Evolutionary conservation across 371 early-diverging fungal species (phyloP), one percentile per base, ranked within the genome.

Genomic region (Rhizopus stolonifer): DNA sequence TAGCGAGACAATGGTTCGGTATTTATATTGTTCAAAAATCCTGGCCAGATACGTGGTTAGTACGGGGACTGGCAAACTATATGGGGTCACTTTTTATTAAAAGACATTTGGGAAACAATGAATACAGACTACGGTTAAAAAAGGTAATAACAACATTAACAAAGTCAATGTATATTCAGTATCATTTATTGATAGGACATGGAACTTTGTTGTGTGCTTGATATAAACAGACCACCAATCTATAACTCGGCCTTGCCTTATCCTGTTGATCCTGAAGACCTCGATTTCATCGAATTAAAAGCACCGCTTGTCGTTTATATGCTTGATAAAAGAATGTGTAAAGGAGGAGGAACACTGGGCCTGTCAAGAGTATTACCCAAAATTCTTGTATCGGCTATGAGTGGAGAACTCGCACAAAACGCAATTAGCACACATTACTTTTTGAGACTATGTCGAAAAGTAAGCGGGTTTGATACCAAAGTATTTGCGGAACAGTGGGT

Each of bases 401-500:
- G 87, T 58, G 94, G 94, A 32, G 94, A 93, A 61, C 66, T 94
- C 32, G 47, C 69, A 1, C 79, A 87, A 4, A 85, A 87, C 36
- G 88, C 91, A 1, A 69, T 95, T 14, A 82, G 84, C 46, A 98
- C 96, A 0, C 82, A 85, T 36, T 81, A 86, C 69, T 95, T 93
- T 61, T 69, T 95, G 49, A 75, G 85, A 45, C 63, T 84, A 10
- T 91, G 91, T 52, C 80, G 92, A 32, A 93, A 94, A 64, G 78
- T 91, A 31, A 84, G 90, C 58, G 81, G 88, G 52, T 80, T 81
- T 17, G 93, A 93, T 57, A 79, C 91, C 25, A 84, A 85, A 58
- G 64, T 65, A n/a, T 96, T 98, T 68, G 85, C 92, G 3, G 91
- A 93, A 17, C 95, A 96, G 71, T 98, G 96, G 96, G 83, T 98